Evolutionary conservation across 2,329 filamentous ascomycete species (phyloP).

Genomic region (Talaromyces sp.): DNA sequence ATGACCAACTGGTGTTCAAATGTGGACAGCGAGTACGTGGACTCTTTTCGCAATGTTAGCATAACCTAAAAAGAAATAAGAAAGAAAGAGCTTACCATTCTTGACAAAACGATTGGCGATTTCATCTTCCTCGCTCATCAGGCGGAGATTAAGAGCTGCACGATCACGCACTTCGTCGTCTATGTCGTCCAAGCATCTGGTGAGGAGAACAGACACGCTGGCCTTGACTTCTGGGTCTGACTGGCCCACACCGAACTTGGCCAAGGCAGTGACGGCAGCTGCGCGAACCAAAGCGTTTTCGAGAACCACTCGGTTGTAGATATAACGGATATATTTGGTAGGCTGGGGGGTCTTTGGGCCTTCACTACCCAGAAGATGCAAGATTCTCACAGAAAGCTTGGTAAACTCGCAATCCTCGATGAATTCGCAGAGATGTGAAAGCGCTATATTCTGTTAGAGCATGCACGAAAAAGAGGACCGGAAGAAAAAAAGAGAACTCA

Average conservation of each 20-base stretch:
- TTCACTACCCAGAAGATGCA: slow-evolving; percentile 90
- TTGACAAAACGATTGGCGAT: slow-evolving; percentile 84
- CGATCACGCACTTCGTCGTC: slow-evolving; percentile 97
- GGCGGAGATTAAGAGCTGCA: slow-evolving; percentile 81
- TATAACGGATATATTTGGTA: slow-evolving; percentile 98
- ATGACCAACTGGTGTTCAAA: slow-evolving; percentile 97
- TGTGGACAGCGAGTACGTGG: slow-evolving; percentile 87
- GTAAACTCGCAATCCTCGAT: slow-evolving; percentile 99
- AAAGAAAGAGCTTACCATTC: slow-evolving; percentile 59
- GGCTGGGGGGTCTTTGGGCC: slow-evolving; percentile 92
- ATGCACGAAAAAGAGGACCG: neutral
- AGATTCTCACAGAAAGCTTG: slow-evolving; percentile 89
- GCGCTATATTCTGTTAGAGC: slow-evolving; percentile 48
- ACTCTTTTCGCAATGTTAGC: slow-evolving; percentile 55
- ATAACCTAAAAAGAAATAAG: neutral
- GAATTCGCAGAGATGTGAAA: slow-evolving; percentile 95
- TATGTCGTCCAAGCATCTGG: slow-evolving; percentile 89
- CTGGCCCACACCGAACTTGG: slow-evolving; percentile 96
- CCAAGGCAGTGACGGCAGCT: slow-evolving; percentile 88
- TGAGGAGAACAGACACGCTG: slow-evolving; percentile 87
- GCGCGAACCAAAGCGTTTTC: slow-evolving; percentile 96
- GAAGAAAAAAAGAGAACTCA: slow-evolving; percentile 21
- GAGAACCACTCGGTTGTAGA: slow-evolving; percentile 96
- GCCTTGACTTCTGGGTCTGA: slow-evolving; percentile 96
- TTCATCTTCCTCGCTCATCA: slow-evolving; percentile 90